Evolutionary conservation across 1,284 basidiomycete species (phyloP), one percentile per base, ranked within the genome.

Genomic region (Papiliotrema terrestris): DNA sequence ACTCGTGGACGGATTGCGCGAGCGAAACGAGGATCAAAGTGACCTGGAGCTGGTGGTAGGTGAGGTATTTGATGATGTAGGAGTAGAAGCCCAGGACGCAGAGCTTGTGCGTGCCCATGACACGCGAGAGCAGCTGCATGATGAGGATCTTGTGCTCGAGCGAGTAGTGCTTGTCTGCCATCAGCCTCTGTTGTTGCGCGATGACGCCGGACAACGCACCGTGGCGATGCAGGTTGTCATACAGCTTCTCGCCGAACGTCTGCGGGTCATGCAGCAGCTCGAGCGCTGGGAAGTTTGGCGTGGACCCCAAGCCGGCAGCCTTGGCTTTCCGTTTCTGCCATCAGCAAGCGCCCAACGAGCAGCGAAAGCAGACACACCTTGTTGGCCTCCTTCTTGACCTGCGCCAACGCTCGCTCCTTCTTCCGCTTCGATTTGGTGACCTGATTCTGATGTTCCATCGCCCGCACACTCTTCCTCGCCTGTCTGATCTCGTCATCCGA

Each of bases 81-180:
- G 90, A 90, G 80, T 98, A 99, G 79, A 98, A 97, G n/a, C 87
- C 84, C 49, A 98, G 86, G 36, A 98, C 86, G 72, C 87, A 92
- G 56, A 96, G 85, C 75, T 94, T 93, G 80, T 98, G 95, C 1
- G 84, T 79, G 38, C 91, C 89, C 85, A 94, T 95, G 51, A 98
- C 88, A 48, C 96, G 86, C n/a, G 91, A 89, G 49, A 98, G 84
- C 39, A 99, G 86, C 74, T 98, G 93, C 91, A 98, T 96, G 70
- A 97, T 83, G 60, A 98, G 83, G 57, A 98, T 88, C 78, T 97
- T 98, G 82, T 98, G 95, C 65, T 98, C 94, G 62, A 98, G 84
- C 20, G 90, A 88, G 72, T 89, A 92, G 17, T 88, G 86, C 75
- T 94, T 96, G 82, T 97, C 94, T 78, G 54, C 58, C 43, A 15